Evolutionary conservation across 2,329 filamentous ascomycete species (phyloP).

Genomic region (Plenodomus lindquistii): DNA sequence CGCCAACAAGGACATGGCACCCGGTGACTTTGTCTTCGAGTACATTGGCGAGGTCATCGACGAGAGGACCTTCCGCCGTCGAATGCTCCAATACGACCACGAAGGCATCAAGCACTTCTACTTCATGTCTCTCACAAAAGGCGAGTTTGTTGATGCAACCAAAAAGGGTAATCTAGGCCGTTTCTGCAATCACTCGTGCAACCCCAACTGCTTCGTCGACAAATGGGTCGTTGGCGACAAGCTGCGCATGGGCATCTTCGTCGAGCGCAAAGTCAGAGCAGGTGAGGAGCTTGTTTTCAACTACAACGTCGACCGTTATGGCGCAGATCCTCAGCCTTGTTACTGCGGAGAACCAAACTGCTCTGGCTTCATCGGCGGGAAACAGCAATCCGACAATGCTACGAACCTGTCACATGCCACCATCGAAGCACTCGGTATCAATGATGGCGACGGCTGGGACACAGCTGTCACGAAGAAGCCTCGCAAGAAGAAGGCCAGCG

Average conservation of each 20-base stretch:
- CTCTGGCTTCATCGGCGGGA: constrained; percentile 94
- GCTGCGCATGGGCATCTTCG: constrained; percentile 98
- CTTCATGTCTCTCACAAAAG: constrained; percentile 98
- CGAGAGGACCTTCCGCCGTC: constrained; percentile 82
- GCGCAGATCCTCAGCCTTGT: constrained; percentile 93
- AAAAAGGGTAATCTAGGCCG: constrained; percentile 94
- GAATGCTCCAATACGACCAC: constrained; percentile 91
- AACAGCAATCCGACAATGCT: constrained; percentile 93
- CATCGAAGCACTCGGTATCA: constrained; percentile 94
- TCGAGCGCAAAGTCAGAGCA: constrained; percentile 77
- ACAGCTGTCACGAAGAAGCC: constrained; percentile 86
- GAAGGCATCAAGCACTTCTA: constrained; percentile 99
- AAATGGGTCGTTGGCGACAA: constrained; percentile 99
- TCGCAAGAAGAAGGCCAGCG: constrained; percentile 86
- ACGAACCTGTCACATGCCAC: constrained; percentile 88
- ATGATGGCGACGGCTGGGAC: constrained; percentile 90
- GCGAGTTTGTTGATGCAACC: constrained; percentile 96
- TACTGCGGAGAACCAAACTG: constrained; percentile 96
- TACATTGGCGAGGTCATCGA: constrained; percentile 99
- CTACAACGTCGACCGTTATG: constrained; percentile 98
- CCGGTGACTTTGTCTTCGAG: constrained; percentile 94
- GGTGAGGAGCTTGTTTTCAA: constrained; percentile 98
- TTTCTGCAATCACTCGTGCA: constrained; percentile 99
- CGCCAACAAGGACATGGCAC: constrained; percentile 73
- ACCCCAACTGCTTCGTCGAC: constrained; percentile 98